Evolutionary conservation across 768 basidiomycete genomes (phyloP), one percentile per base, ranked within the genome.

Genomic region (Pleurotus giganteus): DNA sequence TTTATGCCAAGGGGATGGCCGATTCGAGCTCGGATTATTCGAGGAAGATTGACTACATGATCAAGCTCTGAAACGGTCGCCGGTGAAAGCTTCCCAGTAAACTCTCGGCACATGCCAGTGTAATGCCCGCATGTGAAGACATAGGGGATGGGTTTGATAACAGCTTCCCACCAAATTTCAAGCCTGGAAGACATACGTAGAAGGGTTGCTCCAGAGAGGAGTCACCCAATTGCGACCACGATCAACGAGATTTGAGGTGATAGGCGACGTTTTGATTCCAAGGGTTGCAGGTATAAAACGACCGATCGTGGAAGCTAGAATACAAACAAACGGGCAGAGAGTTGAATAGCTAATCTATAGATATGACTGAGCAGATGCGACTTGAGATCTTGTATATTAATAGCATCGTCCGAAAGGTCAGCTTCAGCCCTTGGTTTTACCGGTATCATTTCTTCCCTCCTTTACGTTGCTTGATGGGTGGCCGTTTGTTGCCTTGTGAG

Each of bases 381-480:
- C 23, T 24, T 28, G 49, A 34, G 49, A 51, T 51, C 49, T 51
- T 51, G 49, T 34, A 37, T 51, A 51, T 51, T 51, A 51, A 51
- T 51, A 51, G 49, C 49, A 51, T 51, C 21, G 15, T 37, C 49
- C 31, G 23, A 41, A 12, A 17, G 39, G 7, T 23, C 36, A 37
- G 11, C 46, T 34, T 51, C 49, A 51, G n/a, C 49, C 31, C 49
- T 51, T 37, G 31, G 24, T 19, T 32, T 51, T 51, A 21, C 49
- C 49, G 49, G 34, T 11, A 37, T 51, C 27, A 59, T 49, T 59
- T 59, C 50, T 59, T 59, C 21, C 39, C 55, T 9, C 26, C 36
- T 52, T 59, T 59, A 43, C 58, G 58, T 45, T 59, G 58, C 39
- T 50, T 57, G 29, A 50, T 46, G 26, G 28, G 47, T 32, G 53